Conservation (phyloP, 441 rosid genomes). For the Kokia cookei region DNA sequence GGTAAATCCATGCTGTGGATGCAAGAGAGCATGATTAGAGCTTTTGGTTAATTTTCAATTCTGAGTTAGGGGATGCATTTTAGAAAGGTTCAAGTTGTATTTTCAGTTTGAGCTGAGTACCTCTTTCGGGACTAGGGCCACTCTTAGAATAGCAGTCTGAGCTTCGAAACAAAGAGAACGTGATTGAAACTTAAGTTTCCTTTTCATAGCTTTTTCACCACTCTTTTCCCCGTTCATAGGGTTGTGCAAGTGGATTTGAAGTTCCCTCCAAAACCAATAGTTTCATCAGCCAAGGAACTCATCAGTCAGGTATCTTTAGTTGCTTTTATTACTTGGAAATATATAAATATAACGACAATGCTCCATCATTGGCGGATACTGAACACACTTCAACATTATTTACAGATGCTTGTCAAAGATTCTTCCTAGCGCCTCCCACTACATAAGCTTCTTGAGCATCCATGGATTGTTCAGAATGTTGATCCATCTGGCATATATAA, state of each 20-base stretch:
- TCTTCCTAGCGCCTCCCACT: constrained; percentile 65
- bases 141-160: too few relatives aligned
- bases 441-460: constrained; percentile 84
- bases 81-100: not conserved
- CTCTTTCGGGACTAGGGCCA: too few relatives aligned
- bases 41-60: not conserved
- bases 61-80: not conserved
- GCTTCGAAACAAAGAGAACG: not conserved
- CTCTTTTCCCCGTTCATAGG: constrained; percentile 27
- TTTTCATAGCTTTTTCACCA: too few relatives aligned
- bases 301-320: constrained; percentile 55
- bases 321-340: not conserved
- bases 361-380: not conserved
- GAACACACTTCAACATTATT: not conserved
- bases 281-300: constrained; percentile 87
- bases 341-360: not conserved
- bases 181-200: too few relatives aligned
- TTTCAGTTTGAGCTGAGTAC: too few relatives aligned
- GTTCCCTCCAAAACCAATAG: constrained; percentile 78
- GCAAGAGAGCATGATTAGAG: not conserved
- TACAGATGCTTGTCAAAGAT: constrained; percentile 91
- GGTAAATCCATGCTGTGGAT: not conserved
- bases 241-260: constrained; percentile 95
- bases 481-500: constrained; percentile 82
- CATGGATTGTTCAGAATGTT: constrained; percentile 90